Evolutionary conservation across 495 filamentous ascomycete genomes (phyloP), one percentile per base, ranked within the genome.

Genomic region (Aspergillus panamensis): DNA sequence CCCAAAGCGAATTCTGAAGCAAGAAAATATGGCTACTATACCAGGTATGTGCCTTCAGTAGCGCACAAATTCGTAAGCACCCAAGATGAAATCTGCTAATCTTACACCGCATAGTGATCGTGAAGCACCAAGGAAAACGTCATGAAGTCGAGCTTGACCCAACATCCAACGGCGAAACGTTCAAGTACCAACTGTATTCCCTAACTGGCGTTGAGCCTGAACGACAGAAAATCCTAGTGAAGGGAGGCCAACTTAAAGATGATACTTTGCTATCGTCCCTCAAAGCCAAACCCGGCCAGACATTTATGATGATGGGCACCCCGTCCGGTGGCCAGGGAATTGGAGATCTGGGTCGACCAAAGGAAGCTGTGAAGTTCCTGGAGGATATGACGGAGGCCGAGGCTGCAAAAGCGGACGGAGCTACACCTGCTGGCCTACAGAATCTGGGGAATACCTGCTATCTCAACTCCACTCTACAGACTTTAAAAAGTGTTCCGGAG

Each of bases 321-420:
- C 89, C 94, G 2, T 84, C 87, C 13, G 82, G 79, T 21, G 82
- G 73, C 30, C 82, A 82, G 40, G 81, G 75, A 8, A 74, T 73
- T 20, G 73, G 66, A 48, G 72, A 67, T 13, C 76, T 96, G 48
- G 81, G 82, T 55, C 81, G 85, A 21, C 95, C 95, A 8, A 91
- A 87, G 62, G 89, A 96, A 70, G 80, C 80, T 58, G 80, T 91
- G 66, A 91, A 87, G 72, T 98, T 98, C 64, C 69, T 96, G 62
- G 94, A 98, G 70, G 94, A 98, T 69, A 96, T 98, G 94, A 96
- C 92, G 5, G 94, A 94, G 66, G 92, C 92, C 20, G 92, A 98
- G 69, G 84, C 85, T 30, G 95, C 94, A 20, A 86, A 83, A 66
- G 80, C 84, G 60, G 87, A 85, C 48, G 92, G 90, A 42, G 94